phyloP scores from a whole-genome alignment of 371 early-diverging fungal genomes.

The Syncephalis fuscata region DNA sequence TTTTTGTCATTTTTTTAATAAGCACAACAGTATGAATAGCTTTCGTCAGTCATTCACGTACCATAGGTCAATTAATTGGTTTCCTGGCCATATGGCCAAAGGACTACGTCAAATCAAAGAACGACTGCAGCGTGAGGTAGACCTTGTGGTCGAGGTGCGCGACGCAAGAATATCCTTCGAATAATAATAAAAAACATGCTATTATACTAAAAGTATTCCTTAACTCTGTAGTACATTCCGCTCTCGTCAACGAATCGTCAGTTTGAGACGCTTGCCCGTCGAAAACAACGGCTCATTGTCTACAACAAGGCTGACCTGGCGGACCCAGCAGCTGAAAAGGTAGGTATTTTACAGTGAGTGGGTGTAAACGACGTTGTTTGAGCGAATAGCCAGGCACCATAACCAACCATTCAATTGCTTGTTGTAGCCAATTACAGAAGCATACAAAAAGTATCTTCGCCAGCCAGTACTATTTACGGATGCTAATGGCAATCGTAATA shows the following conservation, averaged over 20 bases:
- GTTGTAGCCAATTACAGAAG: constrained; percentile 19
- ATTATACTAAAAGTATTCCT: constrained; percentile 6
- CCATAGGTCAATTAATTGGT: constrained; percentile 75
- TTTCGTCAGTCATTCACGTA: too few species aligned
- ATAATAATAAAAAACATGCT: too few species aligned
- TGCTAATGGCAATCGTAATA: constrained; percentile 34
- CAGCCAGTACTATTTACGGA: constrained; percentile 56
- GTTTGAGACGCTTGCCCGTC: constrained; percentile 52
- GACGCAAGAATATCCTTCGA: constrained; percentile 48
- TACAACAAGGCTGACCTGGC: constrained; percentile 90
- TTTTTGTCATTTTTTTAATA: too few species aligned
- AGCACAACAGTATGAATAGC: too few species aligned
- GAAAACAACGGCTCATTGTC: constrained; percentile 57
- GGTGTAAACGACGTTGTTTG: too few species aligned
- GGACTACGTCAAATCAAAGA: constrained; percentile 62
- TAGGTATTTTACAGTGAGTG: constrained; percentile 3
- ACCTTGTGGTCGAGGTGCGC: constrained; percentile 82
- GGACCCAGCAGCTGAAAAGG: constrained; percentile 23
- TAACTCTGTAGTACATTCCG: constrained; percentile 46
- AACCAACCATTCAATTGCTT: too few species aligned
- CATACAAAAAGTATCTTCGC: constrained; percentile 25
- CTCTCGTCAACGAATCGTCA: constrained; percentile 73
- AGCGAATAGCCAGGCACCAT: too few species aligned
- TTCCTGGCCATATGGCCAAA: constrained; percentile 87
- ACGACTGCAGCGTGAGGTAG: constrained; percentile 43